Evolutionary conservation across 2,329 filamentous ascomycete genomes (phyloP).

Genomic region (Pseudocercospora ulei): DNA sequence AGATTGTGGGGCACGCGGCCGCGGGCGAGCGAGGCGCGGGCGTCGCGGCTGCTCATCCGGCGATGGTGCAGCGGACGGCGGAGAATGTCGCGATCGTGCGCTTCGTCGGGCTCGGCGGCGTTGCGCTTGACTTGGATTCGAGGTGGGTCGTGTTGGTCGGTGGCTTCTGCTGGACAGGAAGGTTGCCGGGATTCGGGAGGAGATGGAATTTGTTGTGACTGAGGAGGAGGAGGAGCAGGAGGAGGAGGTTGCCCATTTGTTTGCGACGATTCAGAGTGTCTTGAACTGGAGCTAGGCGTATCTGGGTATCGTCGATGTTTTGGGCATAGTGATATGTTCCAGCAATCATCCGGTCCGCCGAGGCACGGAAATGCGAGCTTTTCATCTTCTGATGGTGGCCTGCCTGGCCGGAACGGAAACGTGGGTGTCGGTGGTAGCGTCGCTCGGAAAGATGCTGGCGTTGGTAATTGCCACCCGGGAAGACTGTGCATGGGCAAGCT

Average conservation of each 20-base stretch:
- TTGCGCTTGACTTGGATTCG: constrained; percentile 18
- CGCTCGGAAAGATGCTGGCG: constrained; percentile 12
- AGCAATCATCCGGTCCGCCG: constrained; percentile 17
- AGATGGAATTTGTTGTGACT: too few relatives aligned
- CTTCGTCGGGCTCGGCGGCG: constrained; percentile 12
- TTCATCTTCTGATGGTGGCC: constrained; percentile 17
- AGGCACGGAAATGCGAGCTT: constrained; percentile 19
- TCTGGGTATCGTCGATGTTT: constrained; percentile 17
- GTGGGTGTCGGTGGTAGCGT: constrained; percentile 20
- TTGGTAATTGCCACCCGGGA: constrained; percentile 12
- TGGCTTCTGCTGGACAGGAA: constrained; percentile 9
- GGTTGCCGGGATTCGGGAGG: not conserved
- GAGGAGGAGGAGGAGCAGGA: too few relatives aligned
- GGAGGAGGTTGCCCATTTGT: not conserved
- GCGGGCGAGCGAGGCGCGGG: constrained; percentile 10
- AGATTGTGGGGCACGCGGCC: constrained; percentile 36
- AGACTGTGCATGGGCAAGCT: constrained; percentile 10
- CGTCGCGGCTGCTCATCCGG: constrained; percentile 5
- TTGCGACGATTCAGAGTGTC: constrained; percentile 4
- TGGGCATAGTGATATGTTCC: constrained; percentile 19
- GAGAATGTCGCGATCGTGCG: constrained; percentile 1
- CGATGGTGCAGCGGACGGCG: constrained; percentile 5
- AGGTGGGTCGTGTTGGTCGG: constrained; percentile 9
- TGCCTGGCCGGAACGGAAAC: constrained; percentile 17
- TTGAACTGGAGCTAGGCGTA: not conserved